A percentile compares a stretch with the other conserved stretches of the same genome.
These are phyloP conservation scores for Trichoderma sp. DNA, from an alignment of 2,329 filamentous ascomycete genomes.

Conservation along the genomic window DNA sequence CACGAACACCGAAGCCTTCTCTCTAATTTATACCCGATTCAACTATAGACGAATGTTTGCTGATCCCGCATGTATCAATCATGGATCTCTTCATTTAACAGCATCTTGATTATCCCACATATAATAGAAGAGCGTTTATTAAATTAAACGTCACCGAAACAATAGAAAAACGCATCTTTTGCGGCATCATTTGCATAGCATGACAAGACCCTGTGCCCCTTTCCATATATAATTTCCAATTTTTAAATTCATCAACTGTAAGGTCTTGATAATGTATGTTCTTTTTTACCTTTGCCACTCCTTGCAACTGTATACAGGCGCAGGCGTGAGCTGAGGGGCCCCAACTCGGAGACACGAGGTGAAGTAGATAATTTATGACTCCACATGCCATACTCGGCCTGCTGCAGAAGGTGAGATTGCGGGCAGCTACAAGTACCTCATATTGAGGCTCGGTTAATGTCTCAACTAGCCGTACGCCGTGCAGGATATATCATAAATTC, in stretches of 20 bases:
- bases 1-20: conserved; percentile 4
- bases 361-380: background rate
- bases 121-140: background rate
- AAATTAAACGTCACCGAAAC: background rate
- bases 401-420: background rate
- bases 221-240: background rate
- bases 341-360: background rate
- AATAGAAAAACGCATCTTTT: background rate
- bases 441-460: background rate
- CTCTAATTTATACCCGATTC: conserved; percentile 14
- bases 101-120: background rate
- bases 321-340: background rate
- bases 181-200: background rate
- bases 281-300: too few relatives aligned
- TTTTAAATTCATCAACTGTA: background rate
- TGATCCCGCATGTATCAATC: background rate
- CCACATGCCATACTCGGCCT: background rate
- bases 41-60: conserved; percentile 15
- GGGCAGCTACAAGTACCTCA: background rate
- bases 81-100: background rate
- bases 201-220: background rate
- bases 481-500: background rate
- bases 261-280: background rate
- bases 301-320: background rate
- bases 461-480: background rate